Conservation (phyloP, 257 asterid genomes). For the Solanum etuberosum region DNA sequence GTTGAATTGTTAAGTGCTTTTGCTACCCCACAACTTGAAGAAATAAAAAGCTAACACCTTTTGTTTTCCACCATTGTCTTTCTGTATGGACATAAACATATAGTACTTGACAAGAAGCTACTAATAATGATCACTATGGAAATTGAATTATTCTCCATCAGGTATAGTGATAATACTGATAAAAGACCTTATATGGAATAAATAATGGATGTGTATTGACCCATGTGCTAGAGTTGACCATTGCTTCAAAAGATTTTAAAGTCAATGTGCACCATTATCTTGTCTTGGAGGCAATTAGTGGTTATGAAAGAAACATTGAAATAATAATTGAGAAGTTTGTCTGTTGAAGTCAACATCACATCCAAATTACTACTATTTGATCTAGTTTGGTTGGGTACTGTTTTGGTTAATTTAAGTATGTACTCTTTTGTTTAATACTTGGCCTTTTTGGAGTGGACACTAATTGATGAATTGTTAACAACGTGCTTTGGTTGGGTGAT, state of each 20-base stretch:
- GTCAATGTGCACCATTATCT: background rate
- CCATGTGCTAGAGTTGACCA: background rate
- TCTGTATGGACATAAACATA: background rate
- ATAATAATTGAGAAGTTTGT: background rate
- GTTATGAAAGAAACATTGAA: background rate
- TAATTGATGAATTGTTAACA: too few species aligned
- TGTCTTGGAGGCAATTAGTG: background rate
- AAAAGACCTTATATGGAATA: background rate
- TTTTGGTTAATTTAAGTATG: background rate
- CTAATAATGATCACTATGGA: background rate
- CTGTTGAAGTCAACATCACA: background rate
- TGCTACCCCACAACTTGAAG: conserved; percentile 1
- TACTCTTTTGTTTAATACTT: background rate
- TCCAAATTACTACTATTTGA: background rate
- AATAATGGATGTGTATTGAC: background rate
- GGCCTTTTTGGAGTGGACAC: background rate
- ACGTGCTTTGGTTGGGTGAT: background rate
- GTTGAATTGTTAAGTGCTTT: background rate
- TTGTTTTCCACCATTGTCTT: conserved; percentile 3
- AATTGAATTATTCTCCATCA: background rate
- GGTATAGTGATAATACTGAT: background rate
- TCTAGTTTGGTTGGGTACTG: background rate
- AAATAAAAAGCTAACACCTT: background rate
- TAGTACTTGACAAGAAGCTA: background rate
- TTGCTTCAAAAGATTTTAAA: background rate